Base-by-base conservation (phyloP, 2,329 filamentous ascomycete species). In the Scedosporium boydii region DNA sequence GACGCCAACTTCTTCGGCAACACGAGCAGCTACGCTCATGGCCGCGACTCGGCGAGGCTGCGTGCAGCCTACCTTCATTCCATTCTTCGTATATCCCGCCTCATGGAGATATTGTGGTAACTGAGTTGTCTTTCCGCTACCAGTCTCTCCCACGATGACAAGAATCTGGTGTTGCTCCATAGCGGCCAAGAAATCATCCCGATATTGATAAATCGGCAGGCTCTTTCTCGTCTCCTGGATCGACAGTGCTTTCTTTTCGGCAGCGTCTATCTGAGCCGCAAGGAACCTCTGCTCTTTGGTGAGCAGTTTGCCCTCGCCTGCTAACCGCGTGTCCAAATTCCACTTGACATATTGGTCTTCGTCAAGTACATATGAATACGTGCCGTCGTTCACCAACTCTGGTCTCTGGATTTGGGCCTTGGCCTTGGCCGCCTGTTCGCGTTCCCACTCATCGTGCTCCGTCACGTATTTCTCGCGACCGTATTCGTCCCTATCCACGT, bases 11-110 rank as follows among this genome's bases (percentile, higher is more conserved):
- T 99, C 95, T 62, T 98, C 93, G 0, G 93, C 91, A 2, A 99
- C 95, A 80, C 95, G 91, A 55, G 91, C 87, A n/a, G 95, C 93
- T 21, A 98, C 93, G 70, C 89, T 95, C 93, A 98, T 98, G 34
- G 95, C 95, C 3, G 95, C 95, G 10, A 99, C 95, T 79, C 95
- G 87, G 68, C 95, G 87, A 4, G 95, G 95, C 67, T 99, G 95
- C 0, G 95, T 99, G 70, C 93, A 96, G 4, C 90, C 93, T 10
- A 99, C 85, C 73, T 93, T 96, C 74, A 89, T 80, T 5, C 89
- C 91, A 23, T 84, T 82, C 70, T 93, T 91, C 2, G 91, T 96
- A 69, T 90, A 96, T 1, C 93, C 93, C 0, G 90, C 91, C 73
- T 98, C 93, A 69, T 96, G 88, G 0, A 98, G 82, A 71, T 96